Percentiles rank a stretch among this genome's conserved stretches.
phyloP scores from a whole-genome alignment of 75 land plant species.

The Ceratopteris richardii region DNA sequence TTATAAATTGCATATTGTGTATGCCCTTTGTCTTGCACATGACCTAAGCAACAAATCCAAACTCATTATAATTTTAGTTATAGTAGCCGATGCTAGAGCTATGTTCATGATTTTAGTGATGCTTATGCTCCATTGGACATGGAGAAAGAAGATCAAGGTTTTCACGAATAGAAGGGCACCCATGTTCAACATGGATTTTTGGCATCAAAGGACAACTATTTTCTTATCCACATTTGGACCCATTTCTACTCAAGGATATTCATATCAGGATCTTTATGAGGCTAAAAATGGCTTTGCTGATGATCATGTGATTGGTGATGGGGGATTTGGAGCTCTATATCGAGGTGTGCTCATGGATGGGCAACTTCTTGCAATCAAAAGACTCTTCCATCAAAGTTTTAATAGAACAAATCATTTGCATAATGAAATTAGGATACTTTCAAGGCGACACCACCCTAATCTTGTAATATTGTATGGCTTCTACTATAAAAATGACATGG shows the following conservation, averaged over 20 bases:
- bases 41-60: too few relatives aligned
- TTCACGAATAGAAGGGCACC: not conserved
- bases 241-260: not conserved
- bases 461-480: slow-evolving; percentile 54
- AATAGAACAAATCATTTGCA: slow-evolving; percentile 47
- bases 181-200: not conserved
- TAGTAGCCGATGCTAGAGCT: not conserved
- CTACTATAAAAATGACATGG: slow-evolving; percentile 25
- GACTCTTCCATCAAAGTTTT: slow-evolving; percentile 37
- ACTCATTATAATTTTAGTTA: not conserved
- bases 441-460: slow-evolving; percentile 34
- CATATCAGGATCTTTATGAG: slow-evolving; percentile 10
- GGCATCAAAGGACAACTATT: not conserved
- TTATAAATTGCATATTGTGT: too few relatives aligned
- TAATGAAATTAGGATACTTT: slow-evolving; percentile 47
- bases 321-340: slow-evolving; percentile 65
- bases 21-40: too few relatives aligned
- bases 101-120: not conserved
- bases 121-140: not conserved
- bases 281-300: slow-evolving; percentile 6
- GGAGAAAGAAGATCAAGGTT: not conserved
- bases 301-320: slow-evolving; percentile 38
- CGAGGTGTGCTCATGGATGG: slow-evolving; percentile 43
- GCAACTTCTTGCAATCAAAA: slow-evolving; percentile 49
- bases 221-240: not conserved